phyloP scores from a whole-genome alignment of 805 yeast genomes.

The Pichia exigua region DNA sequence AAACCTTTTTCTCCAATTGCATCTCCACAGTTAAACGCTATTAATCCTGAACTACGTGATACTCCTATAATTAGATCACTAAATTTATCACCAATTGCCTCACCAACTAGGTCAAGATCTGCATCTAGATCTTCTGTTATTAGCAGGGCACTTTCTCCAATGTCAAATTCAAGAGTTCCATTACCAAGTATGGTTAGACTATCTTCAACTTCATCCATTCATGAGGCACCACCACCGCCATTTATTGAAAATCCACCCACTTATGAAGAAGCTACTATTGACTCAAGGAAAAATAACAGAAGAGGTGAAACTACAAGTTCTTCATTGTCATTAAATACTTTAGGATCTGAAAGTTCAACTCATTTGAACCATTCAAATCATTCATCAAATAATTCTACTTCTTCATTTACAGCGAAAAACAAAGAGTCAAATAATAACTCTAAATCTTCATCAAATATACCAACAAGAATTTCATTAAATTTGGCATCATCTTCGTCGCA shows the following conservation, averaged over 20 bases:
- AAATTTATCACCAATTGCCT: slow-evolving; percentile 10
- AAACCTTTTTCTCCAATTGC: slow-evolving; percentile 44
- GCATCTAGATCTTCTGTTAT: slow-evolving; percentile 29
- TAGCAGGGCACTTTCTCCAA: slow-evolving; percentile 2
- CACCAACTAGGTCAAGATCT: slow-evolving; percentile 40
- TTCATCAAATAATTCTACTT: neutral
- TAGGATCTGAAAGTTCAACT: slow-evolving; percentile 9
- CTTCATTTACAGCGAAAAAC: neutral
- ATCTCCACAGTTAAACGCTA: slow-evolving; percentile 25
- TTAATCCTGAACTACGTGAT: slow-evolving; percentile 23
- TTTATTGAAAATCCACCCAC: slow-evolving; percentile 26
- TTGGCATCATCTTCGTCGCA: neutral
- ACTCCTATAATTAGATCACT: slow-evolving; percentile 11
- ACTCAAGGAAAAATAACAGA: neutral
- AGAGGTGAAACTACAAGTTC: slow-evolving; percentile 6
- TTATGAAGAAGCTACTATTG: slow-evolving; percentile 20
- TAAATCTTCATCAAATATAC: neutral
- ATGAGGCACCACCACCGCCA: slow-evolving; percentile 25
- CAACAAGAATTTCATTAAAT: slow-evolving; percentile 6
- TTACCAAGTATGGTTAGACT: neutral
- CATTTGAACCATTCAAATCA: neutral
- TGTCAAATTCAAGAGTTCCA: neutral
- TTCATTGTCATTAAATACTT: slow-evolving; percentile 14
- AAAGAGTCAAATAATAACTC: neutral
- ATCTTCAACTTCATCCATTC: slow-evolving; percentile 34